phyloP scores from a whole-genome alignment of 2,329 filamentous ascomycete genomes.

The Teratosphaeria destructans region DNA sequence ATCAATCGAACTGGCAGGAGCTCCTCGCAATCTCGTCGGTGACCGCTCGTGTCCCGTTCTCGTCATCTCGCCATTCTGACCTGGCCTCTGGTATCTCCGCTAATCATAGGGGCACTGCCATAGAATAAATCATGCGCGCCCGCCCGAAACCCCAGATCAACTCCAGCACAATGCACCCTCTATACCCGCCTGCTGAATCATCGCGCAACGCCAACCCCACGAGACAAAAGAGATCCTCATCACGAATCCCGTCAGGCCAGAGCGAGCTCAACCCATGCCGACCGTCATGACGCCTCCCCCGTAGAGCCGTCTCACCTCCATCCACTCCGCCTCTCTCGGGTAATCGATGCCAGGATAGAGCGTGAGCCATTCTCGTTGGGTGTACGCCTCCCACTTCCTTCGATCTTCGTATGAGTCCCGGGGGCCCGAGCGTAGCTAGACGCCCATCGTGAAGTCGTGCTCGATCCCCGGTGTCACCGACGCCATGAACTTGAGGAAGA shows the following conservation, averaged over 20 bases:
- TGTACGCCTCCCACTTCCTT: conserved; percentile 2
- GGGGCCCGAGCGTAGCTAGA: conserved; percentile 41
- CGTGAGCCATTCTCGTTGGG: conserved; percentile 12
- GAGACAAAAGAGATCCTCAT: not conserved
- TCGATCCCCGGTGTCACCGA: conserved; percentile 90
- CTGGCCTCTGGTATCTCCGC: not conserved
- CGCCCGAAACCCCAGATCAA: not conserved
- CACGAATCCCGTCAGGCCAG: not conserved
- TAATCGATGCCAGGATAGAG: conserved; percentile 19
- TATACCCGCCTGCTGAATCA: not conserved
- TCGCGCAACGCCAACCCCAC: not conserved
- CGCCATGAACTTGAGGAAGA: conserved; percentile 69
- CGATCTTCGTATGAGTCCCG: not conserved
- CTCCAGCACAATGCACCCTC: not conserved
- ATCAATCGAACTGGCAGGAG: no score
- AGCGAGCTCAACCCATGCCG: conserved; percentile 12
- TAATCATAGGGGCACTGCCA: not conserved
- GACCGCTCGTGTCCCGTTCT: not conserved
- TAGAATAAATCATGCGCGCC: not conserved
- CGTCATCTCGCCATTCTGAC: not conserved
- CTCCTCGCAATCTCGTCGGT: not conserved
- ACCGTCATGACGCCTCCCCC: conserved; percentile 21
- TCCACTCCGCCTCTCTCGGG: conserved; percentile 19
- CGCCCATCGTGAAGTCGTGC: conserved; percentile 94
- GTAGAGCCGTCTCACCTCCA: conserved; percentile 20